Evolutionary conservation across 495 filamentous ascomycete genomes (phyloP).

Genomic region (Lepraria neglecta): DNA sequence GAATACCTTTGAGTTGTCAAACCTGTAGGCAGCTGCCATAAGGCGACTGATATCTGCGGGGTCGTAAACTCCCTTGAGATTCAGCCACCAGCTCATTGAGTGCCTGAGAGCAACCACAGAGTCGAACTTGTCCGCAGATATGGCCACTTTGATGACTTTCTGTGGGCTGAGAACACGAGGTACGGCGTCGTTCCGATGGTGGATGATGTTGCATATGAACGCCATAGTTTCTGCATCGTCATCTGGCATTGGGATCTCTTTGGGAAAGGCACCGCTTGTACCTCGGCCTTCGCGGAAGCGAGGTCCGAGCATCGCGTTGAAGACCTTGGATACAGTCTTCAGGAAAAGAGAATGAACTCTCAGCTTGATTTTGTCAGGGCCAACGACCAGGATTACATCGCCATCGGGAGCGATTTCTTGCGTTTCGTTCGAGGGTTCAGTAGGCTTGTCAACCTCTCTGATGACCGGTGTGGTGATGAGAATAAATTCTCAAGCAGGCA

Average conservation of each 20-base stretch:
- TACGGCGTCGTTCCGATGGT: background rate
- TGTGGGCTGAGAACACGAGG: background rate
- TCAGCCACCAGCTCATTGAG: background rate
- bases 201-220: background rate
- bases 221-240: background rate
- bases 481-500: no score
- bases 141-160: no score
- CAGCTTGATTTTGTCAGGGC: background rate
- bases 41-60: background rate
- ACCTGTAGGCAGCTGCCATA: background rate
- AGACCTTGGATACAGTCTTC: background rate
- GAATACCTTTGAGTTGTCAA: background rate
- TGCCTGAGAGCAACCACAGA: background rate
- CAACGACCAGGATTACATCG: background rate
- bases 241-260: background rate
- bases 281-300: background rate
- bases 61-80: background rate
- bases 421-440: background rate
- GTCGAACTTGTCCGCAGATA: background rate
- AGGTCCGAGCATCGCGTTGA: slow-evolving; percentile 2
- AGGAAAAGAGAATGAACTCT: background rate
- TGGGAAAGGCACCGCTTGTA: background rate
- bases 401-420: background rate
- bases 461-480: background rate
- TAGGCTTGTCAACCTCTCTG: background rate